Base-by-base conservation (phyloP, 2,329 filamentous ascomycete species). In the Gliomastix tumulicola region DNA sequence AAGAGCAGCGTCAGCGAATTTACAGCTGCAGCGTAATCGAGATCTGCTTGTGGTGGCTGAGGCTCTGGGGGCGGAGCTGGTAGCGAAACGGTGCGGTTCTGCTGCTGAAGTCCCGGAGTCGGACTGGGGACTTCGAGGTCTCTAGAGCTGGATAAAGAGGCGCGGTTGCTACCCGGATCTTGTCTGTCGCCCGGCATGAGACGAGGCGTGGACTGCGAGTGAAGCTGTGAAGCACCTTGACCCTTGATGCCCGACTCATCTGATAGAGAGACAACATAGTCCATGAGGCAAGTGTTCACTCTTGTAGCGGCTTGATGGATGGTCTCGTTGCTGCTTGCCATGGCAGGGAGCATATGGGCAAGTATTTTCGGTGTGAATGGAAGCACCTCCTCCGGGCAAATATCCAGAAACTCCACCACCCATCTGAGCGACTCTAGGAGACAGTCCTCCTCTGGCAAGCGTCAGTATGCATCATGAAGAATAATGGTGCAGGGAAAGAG, bases 381-480 rank as follows among this genome's bases (percentile, higher is more conserved):
- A 30, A 98, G 71, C 5, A 98, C 94, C 52, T 98, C 92, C 55
- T 96, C 92, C 0, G 92, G 90, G 49, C 89, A 96, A 32, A 98
- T 97, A 44, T 97, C 89, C 48, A 98, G 84, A 56, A 98, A 96
- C 41, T 84, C 85, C 46, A 96, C 88, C 45, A 98, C 88, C 92
- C 92, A 98, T 43, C 88, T 79, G 20, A 98, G 69, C 4, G 89
- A 88, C 36, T 94, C 94, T 27, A 96, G 71, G 31, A 96, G 76
- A 45, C 94, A 89, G 51, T 95, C 87, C 56, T 97, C 88, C 55
- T 96, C 89, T 82, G 55, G 47, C 36, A 6, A 13, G 34, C 17
- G 39, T 50, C 36, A 54, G 45, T n/a, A 33, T 7, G 25, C 12
- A 32, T 13, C 27, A 5, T n/a, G 17, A 10, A 13, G 17, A 13